These are phyloP conservation scores for Talaromyces funiculosus DNA, from an alignment of 2,329 filamentous ascomycete species.

Conservation along the genomic window DNA sequence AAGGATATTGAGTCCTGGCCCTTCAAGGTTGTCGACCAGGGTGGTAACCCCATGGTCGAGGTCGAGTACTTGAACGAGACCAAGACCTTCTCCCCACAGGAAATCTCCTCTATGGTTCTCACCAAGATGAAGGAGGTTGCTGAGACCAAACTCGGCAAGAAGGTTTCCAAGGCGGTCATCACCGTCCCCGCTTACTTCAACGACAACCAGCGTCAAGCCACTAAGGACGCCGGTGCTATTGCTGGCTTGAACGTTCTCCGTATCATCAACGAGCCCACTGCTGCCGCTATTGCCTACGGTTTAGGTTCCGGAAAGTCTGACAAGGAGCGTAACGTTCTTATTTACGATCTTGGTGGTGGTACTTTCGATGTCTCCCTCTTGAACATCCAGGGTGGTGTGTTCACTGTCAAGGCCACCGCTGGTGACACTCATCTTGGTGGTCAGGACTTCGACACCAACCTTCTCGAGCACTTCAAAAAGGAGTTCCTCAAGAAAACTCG, in stretches of 20 bases:
- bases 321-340: constrained; percentile 98
- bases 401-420: constrained; percentile 97
- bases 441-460: constrained; percentile 92
- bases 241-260: constrained; percentile 95
- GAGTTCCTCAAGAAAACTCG: constrained; percentile 74
- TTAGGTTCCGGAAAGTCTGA: constrained; percentile 89
- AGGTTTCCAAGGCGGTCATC: constrained; percentile 98
- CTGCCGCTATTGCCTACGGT: constrained; percentile 96
- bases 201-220: constrained; percentile 99
- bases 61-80: constrained; percentile 92
- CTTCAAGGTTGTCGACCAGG: constrained; percentile 93
- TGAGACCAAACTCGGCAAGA: constrained; percentile 96
- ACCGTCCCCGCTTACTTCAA: constrained; percentile 99
- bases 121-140: constrained; percentile 99
- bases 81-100: constrained; percentile 95
- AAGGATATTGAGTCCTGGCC: constrained; percentile 99
- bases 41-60: constrained; percentile 83
- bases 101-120: constrained; percentile 98
- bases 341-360: constrained; percentile 99
- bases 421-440: constrained; percentile 97
- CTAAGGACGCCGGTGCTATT: constrained; percentile 98
- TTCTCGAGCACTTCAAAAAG: constrained; percentile 94
- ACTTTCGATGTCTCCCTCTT: constrained; percentile 99
- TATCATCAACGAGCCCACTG: constrained; percentile 99
- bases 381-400: constrained; percentile 98